Conservation (phyloP, 164 flowering plant species). For the Magnolia kwangsiensis region DNA sequence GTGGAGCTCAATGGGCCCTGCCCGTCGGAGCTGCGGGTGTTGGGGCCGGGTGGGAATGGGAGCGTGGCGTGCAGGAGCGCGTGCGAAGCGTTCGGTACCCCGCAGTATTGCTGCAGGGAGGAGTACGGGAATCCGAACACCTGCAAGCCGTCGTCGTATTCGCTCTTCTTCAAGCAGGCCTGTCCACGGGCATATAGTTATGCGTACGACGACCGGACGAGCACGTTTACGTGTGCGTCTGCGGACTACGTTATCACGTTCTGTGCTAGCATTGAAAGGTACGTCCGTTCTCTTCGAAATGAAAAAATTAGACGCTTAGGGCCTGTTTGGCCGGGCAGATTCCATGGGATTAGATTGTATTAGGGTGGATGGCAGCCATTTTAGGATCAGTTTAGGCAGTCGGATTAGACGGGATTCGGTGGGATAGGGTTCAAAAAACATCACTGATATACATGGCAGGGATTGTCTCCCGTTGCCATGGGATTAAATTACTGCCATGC, state of each 20-base stretch:
- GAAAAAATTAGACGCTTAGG: background rate
- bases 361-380: too few relatives aligned
- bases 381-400: too few relatives aligned
- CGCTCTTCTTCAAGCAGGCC: conserved; percentile 60
- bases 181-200: conserved; percentile 93
- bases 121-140: conserved; percentile 57
- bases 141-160: conserved; percentile 65
- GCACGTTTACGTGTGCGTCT: conserved; percentile 76
- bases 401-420: too few relatives aligned
- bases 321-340: too few relatives aligned
- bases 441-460: too few relatives aligned
- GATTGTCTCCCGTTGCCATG: too few relatives aligned
- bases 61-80: conserved; percentile 78
- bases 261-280: conserved; percentile 45
- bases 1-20: conserved; percentile 68
- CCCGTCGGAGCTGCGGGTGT: conserved; percentile 56
- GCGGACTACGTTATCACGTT: conserved; percentile 80
- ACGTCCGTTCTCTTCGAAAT: background rate
- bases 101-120: conserved; percentile 80
- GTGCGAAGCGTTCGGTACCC: conserved; percentile 67
- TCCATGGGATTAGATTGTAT: too few relatives aligned
- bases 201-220: conserved; percentile 78
- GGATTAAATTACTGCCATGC: too few relatives aligned
- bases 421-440: too few relatives aligned
- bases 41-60: conserved; percentile 23